A percentile compares a stretch with the other conserved stretches of the same genome.
phyloP scores from a whole-genome alignment of 2,329 filamentous ascomycete species.

The Venturiaceae sp. region DNA sequence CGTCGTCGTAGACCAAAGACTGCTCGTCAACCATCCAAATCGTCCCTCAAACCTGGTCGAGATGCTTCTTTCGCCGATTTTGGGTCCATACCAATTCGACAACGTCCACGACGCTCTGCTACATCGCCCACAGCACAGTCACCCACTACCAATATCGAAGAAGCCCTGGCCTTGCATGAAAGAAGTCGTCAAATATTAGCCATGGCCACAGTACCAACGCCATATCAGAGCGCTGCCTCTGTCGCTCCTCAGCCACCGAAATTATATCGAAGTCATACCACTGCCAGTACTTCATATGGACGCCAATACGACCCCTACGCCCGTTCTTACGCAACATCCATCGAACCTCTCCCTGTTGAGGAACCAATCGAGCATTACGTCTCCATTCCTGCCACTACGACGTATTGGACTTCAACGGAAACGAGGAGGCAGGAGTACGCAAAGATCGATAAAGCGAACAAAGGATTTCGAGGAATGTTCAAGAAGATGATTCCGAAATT shows the following conservation, averaged over 20 bases:
- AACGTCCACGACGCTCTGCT: slow-evolving; percentile 15
- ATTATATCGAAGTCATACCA: neutral
- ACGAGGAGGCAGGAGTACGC: slow-evolving; percentile 25
- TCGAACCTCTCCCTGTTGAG: neutral
- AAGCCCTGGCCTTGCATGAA: slow-evolving; percentile 28
- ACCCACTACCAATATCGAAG: slow-evolving; percentile 22
- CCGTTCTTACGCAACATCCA: neutral
- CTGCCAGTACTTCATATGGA: neutral
- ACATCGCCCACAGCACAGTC: slow-evolving; percentile 20
- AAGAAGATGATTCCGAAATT: slow-evolving; percentile 19
- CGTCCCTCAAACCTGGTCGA: neutral
- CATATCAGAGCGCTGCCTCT: neutral
- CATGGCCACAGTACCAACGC: neutral
- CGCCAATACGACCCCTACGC: neutral
- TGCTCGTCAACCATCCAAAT: neutral
- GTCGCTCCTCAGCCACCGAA: neutral
- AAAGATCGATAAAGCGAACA: slow-evolving; percentile 25
- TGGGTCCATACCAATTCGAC: slow-evolving; percentile 20
- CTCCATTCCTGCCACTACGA: slow-evolving; percentile 16
- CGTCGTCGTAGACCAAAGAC: slow-evolving; percentile 1
- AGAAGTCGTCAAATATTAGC: slow-evolving; percentile 23
- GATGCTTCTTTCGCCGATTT: neutral
- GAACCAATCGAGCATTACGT: neutral
- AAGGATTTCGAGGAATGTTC: slow-evolving; percentile 23
- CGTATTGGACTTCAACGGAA: slow-evolving; percentile 26